Evolutionary conservation across 2,329 filamentous ascomycete genomes (phyloP).

Genomic region (Trichoderma sp.): DNA sequence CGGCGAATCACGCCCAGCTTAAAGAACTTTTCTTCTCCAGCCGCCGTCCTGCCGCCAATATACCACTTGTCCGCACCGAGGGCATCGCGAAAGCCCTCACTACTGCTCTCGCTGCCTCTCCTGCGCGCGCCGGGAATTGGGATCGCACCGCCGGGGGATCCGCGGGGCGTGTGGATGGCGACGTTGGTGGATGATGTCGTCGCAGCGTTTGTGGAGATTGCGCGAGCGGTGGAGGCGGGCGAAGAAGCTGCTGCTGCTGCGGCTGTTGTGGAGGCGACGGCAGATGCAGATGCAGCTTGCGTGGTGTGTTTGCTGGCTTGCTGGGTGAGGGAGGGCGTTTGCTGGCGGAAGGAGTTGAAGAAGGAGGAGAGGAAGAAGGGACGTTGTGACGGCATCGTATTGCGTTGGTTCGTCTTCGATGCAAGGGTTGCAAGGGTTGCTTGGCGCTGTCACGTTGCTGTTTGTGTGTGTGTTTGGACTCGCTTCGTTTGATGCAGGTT

Average conservation of each 20-base stretch:
- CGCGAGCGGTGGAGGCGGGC: constrained; percentile 23
- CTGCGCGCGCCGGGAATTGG: constrained; percentile 45
- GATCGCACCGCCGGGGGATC: constrained; percentile 31
- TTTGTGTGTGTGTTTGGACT: neutral
- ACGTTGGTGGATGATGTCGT: constrained; percentile 26
- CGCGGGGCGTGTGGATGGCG: constrained; percentile 32
- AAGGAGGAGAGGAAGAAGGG: constrained; percentile 57
- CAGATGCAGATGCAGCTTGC: constrained; percentile 29
- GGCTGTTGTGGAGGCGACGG: constrained; percentile 27
- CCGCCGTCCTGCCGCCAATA: constrained; percentile 71
- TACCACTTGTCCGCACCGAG: constrained; percentile 76
- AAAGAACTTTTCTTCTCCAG: constrained; percentile 77
- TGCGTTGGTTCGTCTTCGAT: neutral
- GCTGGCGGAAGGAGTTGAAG: constrained; percentile 53
- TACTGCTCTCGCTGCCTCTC: constrained; percentile 71
- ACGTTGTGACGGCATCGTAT: constrained; percentile 49
- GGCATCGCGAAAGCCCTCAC: constrained; percentile 72
- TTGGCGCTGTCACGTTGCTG: neutral
- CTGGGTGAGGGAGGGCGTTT: constrained; percentile 37
- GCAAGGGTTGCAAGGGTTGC: neutral
- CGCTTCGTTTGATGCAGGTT: neutral
- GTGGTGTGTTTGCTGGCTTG: constrained; percentile 37
- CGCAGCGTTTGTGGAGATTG: constrained; percentile 27
- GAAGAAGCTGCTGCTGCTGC: constrained; percentile 28
- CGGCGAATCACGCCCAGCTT: constrained; percentile 73